phyloP scores from a whole-genome alignment of 495 filamentous ascomycete genomes.

The Podospora bellae-mahoneyi region DNA sequence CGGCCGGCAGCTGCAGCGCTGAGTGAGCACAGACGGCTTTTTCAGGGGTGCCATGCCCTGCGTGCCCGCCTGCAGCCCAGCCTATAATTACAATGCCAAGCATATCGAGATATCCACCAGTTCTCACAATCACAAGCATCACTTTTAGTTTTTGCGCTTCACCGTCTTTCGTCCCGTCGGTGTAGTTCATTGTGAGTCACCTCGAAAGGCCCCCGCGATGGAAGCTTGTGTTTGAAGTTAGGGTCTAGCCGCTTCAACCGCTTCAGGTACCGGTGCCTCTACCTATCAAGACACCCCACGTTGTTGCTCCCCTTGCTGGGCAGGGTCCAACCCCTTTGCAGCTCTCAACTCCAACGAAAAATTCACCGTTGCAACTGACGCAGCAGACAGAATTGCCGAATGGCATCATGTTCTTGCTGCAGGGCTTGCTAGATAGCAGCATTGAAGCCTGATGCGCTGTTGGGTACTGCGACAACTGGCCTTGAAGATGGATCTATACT shows the following conservation, averaged over 20 bases:
- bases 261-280: background rate
- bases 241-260: background rate
- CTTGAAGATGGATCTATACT: slow-evolving; percentile 1
- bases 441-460: slow-evolving; percentile 11
- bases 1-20: slow-evolving; percentile 10
- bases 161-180: background rate
- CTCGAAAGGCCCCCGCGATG: too few relatives aligned
- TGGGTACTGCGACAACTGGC: background rate
- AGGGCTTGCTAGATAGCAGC: slow-evolving; percentile 13
- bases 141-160: background rate
- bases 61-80: background rate
- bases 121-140: background rate
- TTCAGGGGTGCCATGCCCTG: slow-evolving; percentile 15
- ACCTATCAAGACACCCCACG: background rate
- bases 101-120: background rate
- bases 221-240: background rate
- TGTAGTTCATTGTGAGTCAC: background rate
- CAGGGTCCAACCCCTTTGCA: background rate
- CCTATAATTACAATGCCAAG: background rate
- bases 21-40: slow-evolving; percentile 1
- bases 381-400: slow-evolving; percentile 6
- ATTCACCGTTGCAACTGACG: background rate
- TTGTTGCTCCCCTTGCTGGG: background rate
- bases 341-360: slow-evolving; percentile 3
- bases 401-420: slow-evolving; percentile 4